A percentile compares a stretch with the other conserved stretches of the same genome.
Conservation (phyloP, 139 green algal species). For the Picochlorum sp. region DNA sequence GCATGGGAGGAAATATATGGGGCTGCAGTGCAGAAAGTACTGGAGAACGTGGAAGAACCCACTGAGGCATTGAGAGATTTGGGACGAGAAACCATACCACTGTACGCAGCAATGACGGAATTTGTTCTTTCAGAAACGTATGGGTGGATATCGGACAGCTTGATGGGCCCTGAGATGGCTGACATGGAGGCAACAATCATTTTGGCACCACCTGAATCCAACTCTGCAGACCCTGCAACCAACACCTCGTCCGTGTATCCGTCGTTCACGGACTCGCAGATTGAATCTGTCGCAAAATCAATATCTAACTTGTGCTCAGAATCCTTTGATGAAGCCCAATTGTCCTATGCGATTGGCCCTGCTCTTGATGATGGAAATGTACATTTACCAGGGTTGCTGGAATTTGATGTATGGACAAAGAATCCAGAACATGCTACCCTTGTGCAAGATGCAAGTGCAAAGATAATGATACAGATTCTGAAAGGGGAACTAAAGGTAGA, state of each 20-base stretch:
- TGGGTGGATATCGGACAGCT: too few relatives aligned
- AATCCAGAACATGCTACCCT: not conserved
- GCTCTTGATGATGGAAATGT: not conserved
- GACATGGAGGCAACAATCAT: not conserved
- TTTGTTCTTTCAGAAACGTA: not conserved
- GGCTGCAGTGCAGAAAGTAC: not conserved
- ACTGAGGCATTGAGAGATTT: not conserved
- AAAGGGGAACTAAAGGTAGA: too few relatives aligned
- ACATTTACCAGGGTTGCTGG: slow-evolving; percentile 12
- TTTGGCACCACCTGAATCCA: not conserved
- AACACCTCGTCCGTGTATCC: not conserved
- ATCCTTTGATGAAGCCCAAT: too few relatives aligned
- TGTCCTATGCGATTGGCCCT: not conserved
- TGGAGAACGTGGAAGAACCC: not conserved
- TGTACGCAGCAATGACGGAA: slow-evolving; percentile 1
- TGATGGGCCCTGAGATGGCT: slow-evolving; percentile 2
- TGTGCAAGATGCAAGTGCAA: slow-evolving; percentile 6
- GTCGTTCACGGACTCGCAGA: not conserved
- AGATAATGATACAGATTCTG: too few relatives aligned
- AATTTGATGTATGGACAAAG: slow-evolving; percentile 1
- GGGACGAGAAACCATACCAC: slow-evolving; percentile 7
- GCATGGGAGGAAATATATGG: slow-evolving; percentile 17
- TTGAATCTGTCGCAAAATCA: not conserved
- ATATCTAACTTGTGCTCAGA: not conserved
- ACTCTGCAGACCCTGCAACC: not conserved